A percentile compares a stretch with the other conserved stretches of the same genome.
Evolutionary conservation across 306 rosid species (phyloP).

Genomic region (Calophaca sinica): DNA sequence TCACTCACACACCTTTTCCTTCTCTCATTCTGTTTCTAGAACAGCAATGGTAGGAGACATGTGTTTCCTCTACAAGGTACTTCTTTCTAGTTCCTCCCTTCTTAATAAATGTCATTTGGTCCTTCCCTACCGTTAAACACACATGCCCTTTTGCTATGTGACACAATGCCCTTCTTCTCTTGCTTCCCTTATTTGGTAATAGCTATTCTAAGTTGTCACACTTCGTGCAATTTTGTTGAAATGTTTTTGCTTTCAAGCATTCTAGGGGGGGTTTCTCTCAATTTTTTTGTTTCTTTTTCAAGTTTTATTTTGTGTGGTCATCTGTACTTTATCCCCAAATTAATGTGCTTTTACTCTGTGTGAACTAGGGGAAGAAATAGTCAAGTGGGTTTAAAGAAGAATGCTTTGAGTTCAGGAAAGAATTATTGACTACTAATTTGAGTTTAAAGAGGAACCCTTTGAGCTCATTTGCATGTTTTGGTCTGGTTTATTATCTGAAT

Average conservation of each 20-base stretch:
- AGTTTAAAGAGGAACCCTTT: not conserved
- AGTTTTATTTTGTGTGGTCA: constrained; percentile 7
- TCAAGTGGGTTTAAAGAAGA: constrained; percentile 36
- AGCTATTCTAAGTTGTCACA: constrained; percentile 6
- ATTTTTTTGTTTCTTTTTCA: not conserved
- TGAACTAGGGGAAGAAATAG: constrained; percentile 34
- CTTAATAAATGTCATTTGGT: not conserved
- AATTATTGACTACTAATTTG: not conserved
- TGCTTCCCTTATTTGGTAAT: not conserved
- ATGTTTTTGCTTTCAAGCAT: constrained; percentile 23
- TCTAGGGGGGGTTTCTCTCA: not conserved
- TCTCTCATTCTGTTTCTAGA: constrained; percentile 12
- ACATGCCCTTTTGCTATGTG: constrained; percentile 28
- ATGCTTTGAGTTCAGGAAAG: constrained; percentile 5
- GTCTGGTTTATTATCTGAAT: constrained; percentile 51
- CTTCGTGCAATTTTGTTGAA: constrained; percentile 12
- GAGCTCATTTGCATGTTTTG: constrained; percentile 45
- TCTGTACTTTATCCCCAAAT: constrained; percentile 9
- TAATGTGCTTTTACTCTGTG: constrained; percentile 9
- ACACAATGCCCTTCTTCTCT: constrained; percentile 37
- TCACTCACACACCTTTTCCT: not conserved
- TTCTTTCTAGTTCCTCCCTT: constrained; percentile 11
- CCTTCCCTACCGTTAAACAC: not conserved
- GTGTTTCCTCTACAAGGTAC: constrained; percentile 80
- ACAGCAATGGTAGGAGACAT: constrained; percentile 70